Evolutionary conservation across 495 filamentous ascomycete species (phyloP).

Genomic region (Xylaria bambusicola): DNA sequence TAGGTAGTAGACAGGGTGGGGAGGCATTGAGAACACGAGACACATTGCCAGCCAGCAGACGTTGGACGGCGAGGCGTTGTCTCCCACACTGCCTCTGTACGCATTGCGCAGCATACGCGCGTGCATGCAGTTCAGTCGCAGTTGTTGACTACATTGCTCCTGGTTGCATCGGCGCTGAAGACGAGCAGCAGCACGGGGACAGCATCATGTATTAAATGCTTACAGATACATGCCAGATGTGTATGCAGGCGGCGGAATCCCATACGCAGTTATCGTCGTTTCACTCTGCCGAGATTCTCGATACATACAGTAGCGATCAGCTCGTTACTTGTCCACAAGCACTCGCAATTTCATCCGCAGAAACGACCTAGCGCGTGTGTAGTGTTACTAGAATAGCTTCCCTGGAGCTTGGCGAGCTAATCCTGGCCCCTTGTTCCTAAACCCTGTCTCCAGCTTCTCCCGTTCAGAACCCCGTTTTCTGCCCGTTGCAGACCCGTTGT

Average conservation of each 20-base stretch:
- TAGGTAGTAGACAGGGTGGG: slow-evolving; percentile 1
- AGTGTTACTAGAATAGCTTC: slow-evolving; percentile 5
- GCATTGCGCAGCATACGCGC: neutral
- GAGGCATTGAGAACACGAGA: neutral
- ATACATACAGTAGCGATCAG: slow-evolving; percentile 2
- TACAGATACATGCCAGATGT: too few relatives aligned
- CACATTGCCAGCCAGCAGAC: neutral
- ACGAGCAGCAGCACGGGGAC: neutral
- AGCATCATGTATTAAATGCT: slow-evolving; percentile 2
- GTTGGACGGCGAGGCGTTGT: neutral
- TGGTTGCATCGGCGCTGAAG: slow-evolving; percentile 15
- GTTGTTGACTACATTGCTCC: slow-evolving; percentile 11
- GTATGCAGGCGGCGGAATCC: neutral
- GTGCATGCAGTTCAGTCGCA: slow-evolving; percentile 9
- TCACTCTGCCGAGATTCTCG: neutral
- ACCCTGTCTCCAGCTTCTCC: slow-evolving; percentile 14
- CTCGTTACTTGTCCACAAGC: neutral
- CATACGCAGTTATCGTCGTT: neutral
- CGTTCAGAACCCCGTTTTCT: slow-evolving; percentile 17
- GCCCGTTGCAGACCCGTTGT: too few relatives aligned
- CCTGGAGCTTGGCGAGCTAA: slow-evolving; percentile 7
- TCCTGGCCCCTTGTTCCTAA: slow-evolving; percentile 10
- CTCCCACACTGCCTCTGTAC: too few relatives aligned
- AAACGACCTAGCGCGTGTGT: neutral
- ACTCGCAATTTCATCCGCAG: slow-evolving; percentile 11